These are phyloP conservation scores for Prunus kanzakura DNA, from an alignment of 306 rosid genomes.

Conservation along the genomic window DNA sequence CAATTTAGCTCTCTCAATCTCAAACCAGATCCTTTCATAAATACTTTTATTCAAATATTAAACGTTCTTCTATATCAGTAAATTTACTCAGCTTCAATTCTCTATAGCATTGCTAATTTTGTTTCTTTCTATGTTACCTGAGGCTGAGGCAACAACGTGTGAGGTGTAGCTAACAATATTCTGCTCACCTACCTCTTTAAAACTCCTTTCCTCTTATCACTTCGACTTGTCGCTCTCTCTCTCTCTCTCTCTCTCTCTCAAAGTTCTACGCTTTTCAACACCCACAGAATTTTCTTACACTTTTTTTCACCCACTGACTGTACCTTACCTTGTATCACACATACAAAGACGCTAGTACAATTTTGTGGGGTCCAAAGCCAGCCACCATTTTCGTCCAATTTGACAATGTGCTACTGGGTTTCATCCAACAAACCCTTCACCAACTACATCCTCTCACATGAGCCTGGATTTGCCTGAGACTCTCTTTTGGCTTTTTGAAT, in stretches of 20 bases:
- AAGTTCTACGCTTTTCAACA: not conserved
- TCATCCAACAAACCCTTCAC: constrained; percentile 42
- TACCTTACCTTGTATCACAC: too few relatives aligned
- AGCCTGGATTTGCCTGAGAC: constrained; percentile 21
- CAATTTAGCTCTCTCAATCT: not conserved
- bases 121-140: not conserved
- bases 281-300: not conserved
- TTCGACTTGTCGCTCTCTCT: constrained; percentile 9
- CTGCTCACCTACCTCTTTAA: constrained; percentile 49
- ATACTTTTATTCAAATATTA: not conserved
- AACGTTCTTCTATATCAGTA: not conserved
- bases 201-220: not conserved
- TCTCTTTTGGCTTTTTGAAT: not conserved
- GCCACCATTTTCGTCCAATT: constrained; percentile 35
- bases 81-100: not conserved
- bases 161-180: constrained; percentile 48
- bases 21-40: not conserved
- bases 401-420: constrained; percentile 45
- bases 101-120: not conserved
- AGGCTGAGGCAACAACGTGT: constrained; percentile 6
- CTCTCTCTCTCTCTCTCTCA: not conserved
- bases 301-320: too few relatives aligned
- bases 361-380: constrained; percentile 41
- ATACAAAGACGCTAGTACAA: not conserved
- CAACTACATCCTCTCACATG: constrained; percentile 35